Base-by-base conservation (phyloP, 345 rosid species). In the Physaria fendleri region DNA sequence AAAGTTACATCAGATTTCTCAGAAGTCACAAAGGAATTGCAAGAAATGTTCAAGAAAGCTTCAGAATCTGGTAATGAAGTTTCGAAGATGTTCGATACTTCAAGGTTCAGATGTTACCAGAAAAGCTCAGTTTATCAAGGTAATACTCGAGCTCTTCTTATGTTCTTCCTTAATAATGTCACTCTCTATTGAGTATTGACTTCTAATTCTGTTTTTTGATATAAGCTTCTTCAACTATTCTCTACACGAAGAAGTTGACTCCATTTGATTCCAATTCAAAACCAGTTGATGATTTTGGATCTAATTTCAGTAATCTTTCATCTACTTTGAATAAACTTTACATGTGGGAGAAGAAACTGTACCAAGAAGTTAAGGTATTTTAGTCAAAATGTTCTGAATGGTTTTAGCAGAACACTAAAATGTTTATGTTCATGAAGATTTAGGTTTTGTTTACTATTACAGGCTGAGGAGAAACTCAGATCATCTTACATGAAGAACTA, bases 331-430 rank as follows among this genome's bases (percentile, higher is more conserved):
- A 72, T 65, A 81, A 81, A 57, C 74, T 86, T 13, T 72, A 68
- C 33, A 71, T 81, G 73, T 86, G 88, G 87, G 90, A 86, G 82
- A 78, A 77, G 71, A 86, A 86, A 74, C 80, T 86, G 42, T 83
- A 81, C 62, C 68, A 64, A 54, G 88, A 86, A 71, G 95, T 86
- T 12, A 86, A 83, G 88, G 95, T 83, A 48, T n/a, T n/a, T n/a
- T 30, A 1, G 8, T 60, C 23, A 50, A 29, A 9, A 34, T 24
- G 20, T 33, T 43, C 4, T 59, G 11, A 18, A 59, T 52, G 37
- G 6, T 34, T 17, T 13, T 2, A 14, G 8, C 14, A 35, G 16
- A 61, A 45, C 28, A 1, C n/a, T 34, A 34, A 38, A 40, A 8
- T 18, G 20, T 68, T 34, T 28, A 10, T 43, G 25, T 37, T 30